Base-by-base conservation (phyloP, 495 filamentous ascomycete genomes). In the Tuber calosporum region DNA sequence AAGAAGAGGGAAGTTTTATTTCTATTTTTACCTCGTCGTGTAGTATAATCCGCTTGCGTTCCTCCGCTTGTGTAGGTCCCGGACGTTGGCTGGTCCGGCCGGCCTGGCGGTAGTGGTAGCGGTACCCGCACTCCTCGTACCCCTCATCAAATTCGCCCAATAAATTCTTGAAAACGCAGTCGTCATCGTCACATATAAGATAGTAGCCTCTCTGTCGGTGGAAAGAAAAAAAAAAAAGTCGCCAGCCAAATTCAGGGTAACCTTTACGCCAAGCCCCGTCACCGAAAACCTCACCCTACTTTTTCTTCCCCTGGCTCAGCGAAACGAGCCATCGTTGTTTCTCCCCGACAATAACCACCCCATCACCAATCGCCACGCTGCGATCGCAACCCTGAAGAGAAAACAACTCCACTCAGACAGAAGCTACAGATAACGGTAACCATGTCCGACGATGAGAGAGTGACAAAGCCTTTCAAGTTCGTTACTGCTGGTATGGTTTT, bases 401-500 rank as follows among this genome's bases (percentile, higher is more conserved):
- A 73, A 34, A 69, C 34, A 37, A 68, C 78, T 75, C 74, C 79
- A 77, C 74, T 72, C 75, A 53, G 15, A 66, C 75, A 53, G 15
- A 66, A 26, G 69, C 38, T 48, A 41, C 30, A 43, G 36, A 34
- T 20, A 68, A 13, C 39, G 15, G 73, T 82, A 84, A 89, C 83
- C 82, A 97, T 93, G 91, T 89, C 90, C 81, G 95, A 97, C 87
- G 92, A 93, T 77, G 89, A 97, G 82, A 90, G 90, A 84, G 89
- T 92, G 84, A 97, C 93, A 84, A 99, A 96, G 89, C 95, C 95
- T 84, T 99, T 99, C 91, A 99, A 99, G 90, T 98, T 97, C 86
- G 95, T 98, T 78, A 98, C 95, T 85, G 80, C 80, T 70, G 95
- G 94, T 97, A 89, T 86, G 92, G 81, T 68, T 66, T 82, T 73